These are phyloP conservation scores for Argentina anserina DNA, from an alignment of 306 rosid species.

Conservation along the genomic window DNA sequence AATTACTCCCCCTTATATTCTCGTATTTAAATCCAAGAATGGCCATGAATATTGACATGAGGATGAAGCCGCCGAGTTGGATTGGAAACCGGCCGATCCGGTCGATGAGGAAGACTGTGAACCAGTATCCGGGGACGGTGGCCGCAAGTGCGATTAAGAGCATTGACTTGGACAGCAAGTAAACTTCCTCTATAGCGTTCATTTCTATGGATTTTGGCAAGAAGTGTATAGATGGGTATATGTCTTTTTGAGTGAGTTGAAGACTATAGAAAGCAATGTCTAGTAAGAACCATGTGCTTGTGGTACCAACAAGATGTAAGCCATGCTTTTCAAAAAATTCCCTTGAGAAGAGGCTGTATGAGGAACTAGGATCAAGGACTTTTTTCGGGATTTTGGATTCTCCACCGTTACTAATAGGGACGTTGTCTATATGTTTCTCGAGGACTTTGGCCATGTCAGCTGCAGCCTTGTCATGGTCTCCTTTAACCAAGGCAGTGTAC, in stretches of 20 bases:
- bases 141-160: slow-evolving; percentile 3
- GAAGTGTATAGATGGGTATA: slow-evolving; percentile 7
- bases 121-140: slow-evolving; percentile 25
- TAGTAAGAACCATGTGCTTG: slow-evolving; percentile 18
- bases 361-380: background rate
- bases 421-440: background rate
- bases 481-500: slow-evolving; percentile 22
- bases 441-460: slow-evolving; percentile 25
- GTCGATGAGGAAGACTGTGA: slow-evolving; percentile 14
- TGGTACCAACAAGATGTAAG: slow-evolving; percentile 9
- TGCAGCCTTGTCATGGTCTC: slow-evolving; percentile 12
- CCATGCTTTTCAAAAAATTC: slow-evolving; percentile 13
- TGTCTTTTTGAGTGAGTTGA: slow-evolving; percentile 21
- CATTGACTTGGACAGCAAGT: slow-evolving; percentile 17
- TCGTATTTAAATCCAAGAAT: slow-evolving; percentile 1
- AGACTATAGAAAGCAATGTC: slow-evolving; percentile 23
- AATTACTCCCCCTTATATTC: slow-evolving; percentile 21
- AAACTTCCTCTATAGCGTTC: slow-evolving; percentile 22
- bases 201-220: slow-evolving; percentile 8
- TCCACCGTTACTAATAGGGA: background rate
- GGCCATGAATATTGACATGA: slow-evolving; percentile 23
- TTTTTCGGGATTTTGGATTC: background rate
- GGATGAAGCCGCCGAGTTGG: slow-evolving; percentile 14
- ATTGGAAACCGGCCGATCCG: slow-evolving; percentile 11
- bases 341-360: slow-evolving; percentile 13